phyloP scores from a whole-genome alignment of 768 basidiomycete species.

The Agaricus subrufescens region DNA sequence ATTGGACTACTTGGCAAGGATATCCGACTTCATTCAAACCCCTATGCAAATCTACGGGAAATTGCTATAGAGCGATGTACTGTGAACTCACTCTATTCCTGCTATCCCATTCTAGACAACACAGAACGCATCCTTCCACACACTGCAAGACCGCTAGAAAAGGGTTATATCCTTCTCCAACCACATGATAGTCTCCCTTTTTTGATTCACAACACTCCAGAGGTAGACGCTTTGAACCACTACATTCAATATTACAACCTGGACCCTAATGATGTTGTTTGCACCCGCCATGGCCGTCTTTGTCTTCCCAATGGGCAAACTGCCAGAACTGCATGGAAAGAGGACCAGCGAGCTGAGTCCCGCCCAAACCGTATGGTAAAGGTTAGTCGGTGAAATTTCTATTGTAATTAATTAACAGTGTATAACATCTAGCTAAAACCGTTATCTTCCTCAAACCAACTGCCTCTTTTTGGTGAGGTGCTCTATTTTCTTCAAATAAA shows the following conservation, averaged over 20 bases:
- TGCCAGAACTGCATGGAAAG: constrained; percentile 28
- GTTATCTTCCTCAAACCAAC: neutral
- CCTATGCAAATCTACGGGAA: constrained; percentile 20
- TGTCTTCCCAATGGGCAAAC: constrained; percentile 33
- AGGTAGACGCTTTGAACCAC: neutral
- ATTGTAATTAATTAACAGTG: neutral
- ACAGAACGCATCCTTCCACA: constrained; percentile 10
- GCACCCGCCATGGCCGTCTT: constrained; percentile 12
- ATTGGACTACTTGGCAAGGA: constrained; percentile 23
- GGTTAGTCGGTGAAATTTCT: constrained; percentile 16
- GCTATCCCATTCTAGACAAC: neutral
- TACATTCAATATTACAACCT: neutral
- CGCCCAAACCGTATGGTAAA: constrained; percentile 27
- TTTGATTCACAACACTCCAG: neutral
- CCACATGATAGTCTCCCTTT: constrained; percentile 9
- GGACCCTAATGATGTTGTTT: neutral
- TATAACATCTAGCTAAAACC: neutral
- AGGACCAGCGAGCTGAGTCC: constrained; percentile 17
- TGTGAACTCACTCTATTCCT: neutral
- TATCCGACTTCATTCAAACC: constrained; percentile 20
- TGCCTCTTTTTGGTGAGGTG: neutral
- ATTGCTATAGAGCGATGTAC: constrained; percentile 13
- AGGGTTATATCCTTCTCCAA: constrained; percentile 15
- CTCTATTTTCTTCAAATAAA: neutral
- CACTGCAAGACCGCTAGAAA: constrained; percentile 10